These are phyloP conservation scores for Globisporangium paroecandrum DNA, from an alignment of 352 stramenopile genomes.

Conservation along the genomic window DNA sequence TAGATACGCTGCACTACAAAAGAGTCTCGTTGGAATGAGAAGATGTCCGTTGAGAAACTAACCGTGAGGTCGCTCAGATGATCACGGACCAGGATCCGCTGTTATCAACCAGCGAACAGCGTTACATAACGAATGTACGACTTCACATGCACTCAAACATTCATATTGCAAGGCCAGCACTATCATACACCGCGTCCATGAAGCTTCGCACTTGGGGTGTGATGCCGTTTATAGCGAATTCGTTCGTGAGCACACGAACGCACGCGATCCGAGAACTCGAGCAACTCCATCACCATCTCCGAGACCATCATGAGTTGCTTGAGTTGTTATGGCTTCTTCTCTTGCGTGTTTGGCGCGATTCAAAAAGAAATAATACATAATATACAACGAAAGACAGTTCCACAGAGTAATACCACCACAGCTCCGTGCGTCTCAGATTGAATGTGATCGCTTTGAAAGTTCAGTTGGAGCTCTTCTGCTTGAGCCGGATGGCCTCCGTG, in stretches of 20 bases:
- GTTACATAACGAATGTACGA: no score
- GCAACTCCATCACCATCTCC: background rate
- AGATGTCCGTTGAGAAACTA: background rate
- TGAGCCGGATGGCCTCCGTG: constrained; percentile 26
- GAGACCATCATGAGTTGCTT: background rate
- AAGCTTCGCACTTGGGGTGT: background rate
- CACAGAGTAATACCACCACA: no score
- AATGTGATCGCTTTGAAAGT: background rate
- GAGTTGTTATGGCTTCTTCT: background rate
- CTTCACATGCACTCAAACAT: no score
- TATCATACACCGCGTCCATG: background rate
- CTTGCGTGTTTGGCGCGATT: background rate
- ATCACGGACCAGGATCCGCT: background rate
- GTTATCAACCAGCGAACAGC: background rate
- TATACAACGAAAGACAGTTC: no score
- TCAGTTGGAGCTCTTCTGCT: constrained; percentile 7
- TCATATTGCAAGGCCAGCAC: no score
- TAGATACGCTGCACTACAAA: no score
- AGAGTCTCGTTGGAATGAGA: background rate
- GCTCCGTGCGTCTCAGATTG: no score
- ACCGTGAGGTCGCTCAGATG: background rate
- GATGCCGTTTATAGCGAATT: constrained; percentile 1
- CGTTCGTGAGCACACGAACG: constrained; percentile 51
- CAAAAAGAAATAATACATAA: no score
- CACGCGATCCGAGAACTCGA: constrained; percentile 6